A percentile compares a stretch with the other conserved stretches of the same genome.
Conservation (phyloP, 352 stramenopile species). For the Pythium periplocum region DNA sequence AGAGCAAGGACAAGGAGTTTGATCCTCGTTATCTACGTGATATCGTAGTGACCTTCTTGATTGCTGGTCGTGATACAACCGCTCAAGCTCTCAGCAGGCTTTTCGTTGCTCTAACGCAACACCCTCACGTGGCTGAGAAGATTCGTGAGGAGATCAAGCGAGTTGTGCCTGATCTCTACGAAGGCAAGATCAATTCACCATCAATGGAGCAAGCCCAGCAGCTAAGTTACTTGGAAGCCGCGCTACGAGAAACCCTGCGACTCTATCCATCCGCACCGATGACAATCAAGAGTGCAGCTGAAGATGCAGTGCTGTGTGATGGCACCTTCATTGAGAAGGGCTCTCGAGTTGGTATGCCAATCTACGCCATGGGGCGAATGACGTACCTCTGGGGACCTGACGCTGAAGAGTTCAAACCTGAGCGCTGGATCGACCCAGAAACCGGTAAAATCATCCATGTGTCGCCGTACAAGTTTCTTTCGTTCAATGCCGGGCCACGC, state of each 20-base stretch:
- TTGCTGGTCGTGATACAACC: constrained; percentile 71
- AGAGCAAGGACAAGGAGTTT: constrained; percentile 8
- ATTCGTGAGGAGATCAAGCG: constrained; percentile 35
- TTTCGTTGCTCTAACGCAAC: constrained; percentile 44
- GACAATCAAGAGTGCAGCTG: constrained; percentile 15
- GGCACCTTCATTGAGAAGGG: constrained; percentile 26
- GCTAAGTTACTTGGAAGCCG: constrained; percentile 35
- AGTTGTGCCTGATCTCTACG: constrained; percentile 1
- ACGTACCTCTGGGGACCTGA: constrained; percentile 34
- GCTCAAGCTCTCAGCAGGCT: constrained; percentile 65
- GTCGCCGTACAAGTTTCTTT: constrained; percentile 1
- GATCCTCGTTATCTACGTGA: constrained; percentile 48
- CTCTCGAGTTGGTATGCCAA: constrained; percentile 26
- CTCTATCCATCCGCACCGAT: constrained; percentile 30
- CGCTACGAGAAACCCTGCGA: constrained; percentile 28
- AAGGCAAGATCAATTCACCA: constrained; percentile 2
- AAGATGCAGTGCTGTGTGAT: constrained; percentile 21
- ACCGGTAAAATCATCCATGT: no score
- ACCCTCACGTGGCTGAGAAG: constrained; percentile 35
- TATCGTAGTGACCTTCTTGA: constrained; percentile 69
- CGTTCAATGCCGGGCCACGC: constrained; percentile 6
- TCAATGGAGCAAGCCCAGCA: constrained; percentile 33
- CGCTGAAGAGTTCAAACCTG: constrained; percentile 8
- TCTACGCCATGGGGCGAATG: constrained; percentile 35
- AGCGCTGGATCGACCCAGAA: constrained; percentile 31